Conservation (phyloP, 441 rosid genomes). For the Gossypium aridum region DNA sequence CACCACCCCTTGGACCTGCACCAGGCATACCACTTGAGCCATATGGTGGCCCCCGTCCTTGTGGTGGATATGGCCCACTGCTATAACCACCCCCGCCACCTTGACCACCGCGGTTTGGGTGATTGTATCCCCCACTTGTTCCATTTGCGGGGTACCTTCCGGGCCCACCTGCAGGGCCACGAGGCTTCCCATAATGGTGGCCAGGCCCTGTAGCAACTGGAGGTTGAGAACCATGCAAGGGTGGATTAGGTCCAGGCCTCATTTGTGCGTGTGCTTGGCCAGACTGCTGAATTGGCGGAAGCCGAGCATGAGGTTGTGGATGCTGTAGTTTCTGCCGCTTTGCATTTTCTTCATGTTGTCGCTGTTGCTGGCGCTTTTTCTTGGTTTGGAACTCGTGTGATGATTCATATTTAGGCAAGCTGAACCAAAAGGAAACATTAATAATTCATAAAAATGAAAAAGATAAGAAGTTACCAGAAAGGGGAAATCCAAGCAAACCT, state of each 20-base stretch:
- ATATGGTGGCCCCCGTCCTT: conserved; percentile 29
- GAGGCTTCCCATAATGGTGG: conserved; percentile 62
- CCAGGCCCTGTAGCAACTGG: conserved; percentile 60
- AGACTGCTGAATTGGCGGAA: conserved; percentile 78
- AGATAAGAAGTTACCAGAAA: not conserved
- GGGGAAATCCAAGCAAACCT: conserved; percentile 38
- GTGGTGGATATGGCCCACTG: conserved; percentile 42
- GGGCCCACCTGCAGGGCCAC: conserved; percentile 69
- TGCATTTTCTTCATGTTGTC: conserved; percentile 80
- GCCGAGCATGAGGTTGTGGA: conserved; percentile 68
- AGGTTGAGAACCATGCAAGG: conserved; percentile 55
- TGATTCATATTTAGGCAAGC: conserved; percentile 90
- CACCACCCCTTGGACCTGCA: conserved; percentile 68
- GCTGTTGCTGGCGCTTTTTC: conserved; percentile 90
- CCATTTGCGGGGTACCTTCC: conserved; percentile 67
- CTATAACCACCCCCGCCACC: conserved; percentile 46
- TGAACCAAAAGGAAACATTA: conserved; percentile 22
- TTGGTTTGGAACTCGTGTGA: conserved; percentile 97
- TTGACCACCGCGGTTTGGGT: conserved; percentile 62
- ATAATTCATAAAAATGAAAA: not conserved
- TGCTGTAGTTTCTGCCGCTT: conserved; percentile 88
- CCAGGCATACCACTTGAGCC: conserved; percentile 44
- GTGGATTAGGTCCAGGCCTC: conserved; percentile 77
- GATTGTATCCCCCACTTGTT: conserved; percentile 57
- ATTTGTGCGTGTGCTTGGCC: conserved; percentile 67